A percentile compares a stretch with the other conserved stretches of the same genome.
These are phyloP conservation scores for Lasiodiplodia sp. DNA, from an alignment of 2,329 filamentous ascomycete species.

Conservation along the genomic window DNA sequence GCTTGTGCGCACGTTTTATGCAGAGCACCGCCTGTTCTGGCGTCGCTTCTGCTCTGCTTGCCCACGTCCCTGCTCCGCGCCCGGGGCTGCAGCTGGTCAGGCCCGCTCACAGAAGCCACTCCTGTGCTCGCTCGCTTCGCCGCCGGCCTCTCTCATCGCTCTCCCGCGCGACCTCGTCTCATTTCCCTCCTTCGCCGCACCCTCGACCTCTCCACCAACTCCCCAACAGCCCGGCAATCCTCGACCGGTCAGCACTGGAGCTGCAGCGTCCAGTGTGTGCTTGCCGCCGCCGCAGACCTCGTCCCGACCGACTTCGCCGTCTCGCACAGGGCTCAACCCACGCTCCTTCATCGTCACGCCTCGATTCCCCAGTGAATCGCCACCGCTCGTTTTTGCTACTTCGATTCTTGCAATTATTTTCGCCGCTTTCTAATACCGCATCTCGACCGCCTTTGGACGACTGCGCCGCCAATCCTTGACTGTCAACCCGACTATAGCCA, in stretches of 20 bases:
- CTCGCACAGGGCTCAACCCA: conserved; percentile 36
- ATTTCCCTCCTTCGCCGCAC: conserved; percentile 32
- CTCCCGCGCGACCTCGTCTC: conserved; percentile 31
- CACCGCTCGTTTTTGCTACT: conserved; percentile 40
- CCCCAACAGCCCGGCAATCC: conserved; percentile 41
- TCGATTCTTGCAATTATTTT: conserved; percentile 34
- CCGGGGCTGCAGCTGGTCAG: conserved; percentile 21
- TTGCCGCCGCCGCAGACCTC: conserved; percentile 43
- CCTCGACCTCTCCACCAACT: conserved; percentile 35
- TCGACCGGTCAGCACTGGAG: conserved; percentile 44
- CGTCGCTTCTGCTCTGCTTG: conserved; percentile 25
- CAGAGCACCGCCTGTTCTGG: conserved; percentile 14
- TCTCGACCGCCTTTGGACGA: conserved; percentile 34
- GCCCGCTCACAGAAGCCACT: conserved; percentile 24
- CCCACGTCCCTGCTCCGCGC: conserved; percentile 28
- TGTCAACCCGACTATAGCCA: neutral
- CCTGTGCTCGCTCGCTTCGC: conserved; percentile 30
- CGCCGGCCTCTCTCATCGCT: conserved; percentile 27
- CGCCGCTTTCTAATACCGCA: conserved; percentile 27
- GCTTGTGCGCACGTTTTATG: conserved; percentile 30
- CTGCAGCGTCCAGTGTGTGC: conserved; percentile 41
- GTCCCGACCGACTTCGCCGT: conserved; percentile 29
- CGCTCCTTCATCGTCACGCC: conserved; percentile 41
- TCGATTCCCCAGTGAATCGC: conserved; percentile 46
- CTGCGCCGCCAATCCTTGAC: conserved; percentile 30